These are phyloP conservation scores for Aurifilum marmelostoma DNA, from an alignment of 2,329 filamentous ascomycete species.

Conservation along the genomic window DNA sequence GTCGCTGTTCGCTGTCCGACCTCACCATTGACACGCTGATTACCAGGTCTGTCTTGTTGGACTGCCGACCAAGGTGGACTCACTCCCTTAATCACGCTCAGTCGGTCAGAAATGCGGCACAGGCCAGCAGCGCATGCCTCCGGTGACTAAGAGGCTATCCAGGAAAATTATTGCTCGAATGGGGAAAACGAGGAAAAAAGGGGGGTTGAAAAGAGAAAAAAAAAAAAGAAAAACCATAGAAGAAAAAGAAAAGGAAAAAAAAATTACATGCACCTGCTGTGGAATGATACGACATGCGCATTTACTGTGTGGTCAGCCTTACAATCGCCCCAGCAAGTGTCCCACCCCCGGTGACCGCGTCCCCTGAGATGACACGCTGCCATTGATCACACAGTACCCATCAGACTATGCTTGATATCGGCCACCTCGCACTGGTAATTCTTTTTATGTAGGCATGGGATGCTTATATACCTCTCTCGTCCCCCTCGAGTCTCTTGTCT, in stretches of 20 bases:
- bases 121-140: background rate
- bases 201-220: background rate
- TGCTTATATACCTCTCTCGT: conserved; percentile 5
- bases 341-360: background rate
- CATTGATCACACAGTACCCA: conserved; percentile 3
- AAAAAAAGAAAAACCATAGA: background rate
- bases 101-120: background rate
- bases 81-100: background rate
- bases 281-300: background rate
- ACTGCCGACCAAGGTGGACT: background rate
- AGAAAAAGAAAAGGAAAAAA: background rate
- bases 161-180: background rate
- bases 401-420: background rate
- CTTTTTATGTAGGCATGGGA: background rate
- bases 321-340: background rate
- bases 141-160: background rate
- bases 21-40: conserved; percentile 16
- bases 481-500: background rate
- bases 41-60: background rate
- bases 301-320: background rate
- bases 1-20: conserved; percentile 10
- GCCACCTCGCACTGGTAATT: background rate
- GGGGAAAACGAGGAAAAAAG: background rate
- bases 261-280: background rate
- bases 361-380: conserved; percentile 13